Evolutionary conservation across 1,284 basidiomycete species (phyloP).

Genomic region (Microbotryomycetes sp.): DNA sequence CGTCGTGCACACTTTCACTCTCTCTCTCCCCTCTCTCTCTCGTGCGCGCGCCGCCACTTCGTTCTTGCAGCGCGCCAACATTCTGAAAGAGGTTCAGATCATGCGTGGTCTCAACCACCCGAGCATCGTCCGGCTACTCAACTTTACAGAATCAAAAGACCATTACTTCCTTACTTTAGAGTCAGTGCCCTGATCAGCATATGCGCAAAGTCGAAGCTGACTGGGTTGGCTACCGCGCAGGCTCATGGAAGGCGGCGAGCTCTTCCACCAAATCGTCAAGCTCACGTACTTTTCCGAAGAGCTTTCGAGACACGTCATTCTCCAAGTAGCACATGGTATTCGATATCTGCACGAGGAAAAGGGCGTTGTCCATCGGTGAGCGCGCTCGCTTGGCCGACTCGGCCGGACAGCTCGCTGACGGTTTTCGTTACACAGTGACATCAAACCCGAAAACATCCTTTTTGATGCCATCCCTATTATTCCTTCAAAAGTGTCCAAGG

Average conservation of each 20-base stretch:
- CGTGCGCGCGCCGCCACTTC: not conserved
- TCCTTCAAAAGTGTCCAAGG: slow-evolving; percentile 67
- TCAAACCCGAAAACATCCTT: slow-evolving; percentile 96
- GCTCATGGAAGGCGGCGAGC: slow-evolving; percentile 96
- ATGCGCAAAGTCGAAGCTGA: not conserved
- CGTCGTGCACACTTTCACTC: slow-evolving; percentile 21
- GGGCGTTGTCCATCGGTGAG: slow-evolving; percentile 83
- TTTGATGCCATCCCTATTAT: slow-evolving; percentile 91
- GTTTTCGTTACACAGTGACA: slow-evolving; percentile 53
- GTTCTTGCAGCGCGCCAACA: slow-evolving; percentile 76
- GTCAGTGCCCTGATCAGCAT: slow-evolving; percentile 21
- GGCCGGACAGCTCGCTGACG: not conserved
- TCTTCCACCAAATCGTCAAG: slow-evolving; percentile 99
- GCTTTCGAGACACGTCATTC: slow-evolving; percentile 87
- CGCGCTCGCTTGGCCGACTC: not conserved
- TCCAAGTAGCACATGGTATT: slow-evolving; percentile 94
- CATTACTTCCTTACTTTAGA: slow-evolving; percentile 94
- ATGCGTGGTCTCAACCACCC: slow-evolving; percentile 93
- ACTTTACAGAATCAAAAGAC: slow-evolving; percentile 84
- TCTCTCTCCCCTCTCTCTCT: slow-evolving; percentile 12
- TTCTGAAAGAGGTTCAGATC: slow-evolving; percentile 99
- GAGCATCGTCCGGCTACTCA: slow-evolving; percentile 77
- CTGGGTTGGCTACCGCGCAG: not conserved
- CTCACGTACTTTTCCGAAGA: slow-evolving; percentile 98
- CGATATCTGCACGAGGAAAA: slow-evolving; percentile 95